These are phyloP conservation scores for Cyclocybe cylindracea DNA, from an alignment of 768 basidiomycete species.

Conservation along the genomic window DNA sequence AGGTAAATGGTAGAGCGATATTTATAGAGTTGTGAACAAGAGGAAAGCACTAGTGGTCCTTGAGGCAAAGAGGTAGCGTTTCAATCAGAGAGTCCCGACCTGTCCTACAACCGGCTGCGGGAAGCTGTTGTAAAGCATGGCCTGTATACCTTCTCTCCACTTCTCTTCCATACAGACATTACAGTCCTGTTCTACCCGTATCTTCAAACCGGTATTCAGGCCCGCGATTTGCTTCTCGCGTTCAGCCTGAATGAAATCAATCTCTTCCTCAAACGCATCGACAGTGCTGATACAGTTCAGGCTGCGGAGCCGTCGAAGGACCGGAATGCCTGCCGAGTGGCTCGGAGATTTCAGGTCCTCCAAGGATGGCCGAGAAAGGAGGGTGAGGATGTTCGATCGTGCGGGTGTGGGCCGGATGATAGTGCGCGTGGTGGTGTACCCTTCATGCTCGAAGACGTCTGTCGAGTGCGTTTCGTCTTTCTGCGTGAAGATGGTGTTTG, in stretches of 20 bases:
- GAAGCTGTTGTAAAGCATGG: slow-evolving; percentile 6
- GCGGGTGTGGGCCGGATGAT: slow-evolving; percentile 10
- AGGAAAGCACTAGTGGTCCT: too few species aligned
- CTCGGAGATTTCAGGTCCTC: background rate
- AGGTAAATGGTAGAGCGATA: too few species aligned
- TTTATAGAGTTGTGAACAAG: too few species aligned
- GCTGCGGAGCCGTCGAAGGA: background rate
- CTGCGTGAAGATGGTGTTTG: slow-evolving; percentile 1
- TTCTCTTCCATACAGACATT: slow-evolving; percentile 7
- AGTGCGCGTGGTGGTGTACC: slow-evolving; percentile 13
- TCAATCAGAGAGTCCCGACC: too few species aligned
- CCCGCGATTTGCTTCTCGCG: slow-evolving; percentile 4
- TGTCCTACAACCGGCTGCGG: too few species aligned
- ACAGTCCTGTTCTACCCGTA: slow-evolving; percentile 5
- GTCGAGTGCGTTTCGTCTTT: slow-evolving; percentile 9
- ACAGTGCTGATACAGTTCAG: slow-evolving; percentile 7
- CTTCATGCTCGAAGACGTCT: slow-evolving; percentile 14
- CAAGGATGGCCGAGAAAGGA: background rate
- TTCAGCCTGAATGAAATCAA: slow-evolving; percentile 8
- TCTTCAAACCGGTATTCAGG: background rate
- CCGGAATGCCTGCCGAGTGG: background rate
- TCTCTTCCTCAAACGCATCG: slow-evolving; percentile 13
- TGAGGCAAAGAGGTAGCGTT: too few species aligned
- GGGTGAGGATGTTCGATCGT: background rate
- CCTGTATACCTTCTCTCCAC: slow-evolving; percentile 12